Percentiles rank a stretch among this genome's conserved stretches.
phyloP scores from a whole-genome alignment of 225 moss, liverwort and hornwort genomes.

The Marchantia paleacea region DNA sequence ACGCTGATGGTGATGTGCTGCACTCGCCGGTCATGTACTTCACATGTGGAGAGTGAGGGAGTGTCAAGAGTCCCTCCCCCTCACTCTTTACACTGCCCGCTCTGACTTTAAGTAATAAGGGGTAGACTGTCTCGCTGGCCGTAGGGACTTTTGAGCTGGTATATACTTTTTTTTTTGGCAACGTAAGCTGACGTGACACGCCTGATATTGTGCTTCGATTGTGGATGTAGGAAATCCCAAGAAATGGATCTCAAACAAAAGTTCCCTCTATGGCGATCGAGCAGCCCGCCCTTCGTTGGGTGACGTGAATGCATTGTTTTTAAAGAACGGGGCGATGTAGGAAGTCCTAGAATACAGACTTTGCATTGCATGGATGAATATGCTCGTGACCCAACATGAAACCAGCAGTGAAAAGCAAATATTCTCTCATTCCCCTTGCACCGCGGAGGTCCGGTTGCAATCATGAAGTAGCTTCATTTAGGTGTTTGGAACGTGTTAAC shows the following conservation, averaged over 20 bases:
- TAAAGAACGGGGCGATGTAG: background rate
- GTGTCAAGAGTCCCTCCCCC: background rate
- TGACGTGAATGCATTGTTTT: background rate
- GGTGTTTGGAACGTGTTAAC: background rate
- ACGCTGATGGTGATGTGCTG: background rate
- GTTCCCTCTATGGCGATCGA: background rate
- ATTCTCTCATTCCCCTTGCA: background rate
- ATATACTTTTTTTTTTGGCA: background rate
- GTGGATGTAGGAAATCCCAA: background rate
- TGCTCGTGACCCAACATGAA: background rate
- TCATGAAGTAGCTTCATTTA: background rate
- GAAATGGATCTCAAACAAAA: background rate
- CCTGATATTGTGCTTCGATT: background rate
- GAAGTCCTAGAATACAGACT: background rate
- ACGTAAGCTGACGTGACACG: background rate
- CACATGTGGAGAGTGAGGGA: background rate
- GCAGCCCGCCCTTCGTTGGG: background rate
- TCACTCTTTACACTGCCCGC: background rate
- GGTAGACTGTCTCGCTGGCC: background rate
- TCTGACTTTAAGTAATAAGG: background rate
- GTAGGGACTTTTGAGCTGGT: background rate
- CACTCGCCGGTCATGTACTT: background rate
- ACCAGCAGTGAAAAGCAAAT: conserved; percentile 2
- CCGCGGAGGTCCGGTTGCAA: background rate
- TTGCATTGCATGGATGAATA: conserved; percentile 7